phyloP scores from a whole-genome alignment of 352 stramenopile species.

The Lagenidium giganteum region DNA sequence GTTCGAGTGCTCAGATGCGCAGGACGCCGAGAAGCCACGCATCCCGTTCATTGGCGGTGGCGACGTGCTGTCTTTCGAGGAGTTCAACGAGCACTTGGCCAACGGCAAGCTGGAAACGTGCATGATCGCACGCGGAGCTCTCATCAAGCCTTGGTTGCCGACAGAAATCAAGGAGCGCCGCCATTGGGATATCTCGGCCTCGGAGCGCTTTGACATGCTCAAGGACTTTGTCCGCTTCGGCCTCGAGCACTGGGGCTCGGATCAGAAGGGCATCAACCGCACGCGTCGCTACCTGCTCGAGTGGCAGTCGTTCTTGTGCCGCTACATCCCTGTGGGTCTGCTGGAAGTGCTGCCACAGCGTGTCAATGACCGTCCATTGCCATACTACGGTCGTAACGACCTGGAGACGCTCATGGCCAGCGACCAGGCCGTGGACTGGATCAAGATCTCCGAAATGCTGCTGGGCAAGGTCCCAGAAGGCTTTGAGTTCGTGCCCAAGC shows the following conservation, averaged over 20 bases:
- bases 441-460: slow-evolving; percentile 98
- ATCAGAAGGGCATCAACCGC: slow-evolving; percentile 95
- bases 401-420: slow-evolving; percentile 96
- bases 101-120: slow-evolving; percentile 74
- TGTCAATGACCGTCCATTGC: slow-evolving; percentile 94
- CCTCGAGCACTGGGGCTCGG: slow-evolving; percentile 98
- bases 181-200: slow-evolving; percentile 95
- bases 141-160: slow-evolving; percentile 99
- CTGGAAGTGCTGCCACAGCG: slow-evolving; percentile 91
- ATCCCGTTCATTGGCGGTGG: slow-evolving; percentile 92
- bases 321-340: slow-evolving; percentile 96
- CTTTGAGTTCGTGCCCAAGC: slow-evolving; percentile 94
- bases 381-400: slow-evolving; percentile 88
- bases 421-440: slow-evolving; percentile 92
- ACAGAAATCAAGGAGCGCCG: slow-evolving; percentile 97
- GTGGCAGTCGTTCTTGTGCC: slow-evolving; percentile 95
- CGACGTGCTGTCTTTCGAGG: slow-evolving; percentile 72
- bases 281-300: slow-evolving; percentile 97
- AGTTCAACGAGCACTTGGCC: slow-evolving; percentile 64
- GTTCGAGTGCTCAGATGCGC: slow-evolving; percentile 64
- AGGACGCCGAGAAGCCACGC: slow-evolving; percentile 16
- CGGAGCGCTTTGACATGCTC: slow-evolving; percentile 94
- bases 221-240: slow-evolving; percentile 95
- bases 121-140: slow-evolving; percentile 86
- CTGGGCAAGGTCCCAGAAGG: slow-evolving; percentile 89